Base-by-base conservation (phyloP, 768 basidiomycete genomes). In the Termitomyces sp. region DNA sequence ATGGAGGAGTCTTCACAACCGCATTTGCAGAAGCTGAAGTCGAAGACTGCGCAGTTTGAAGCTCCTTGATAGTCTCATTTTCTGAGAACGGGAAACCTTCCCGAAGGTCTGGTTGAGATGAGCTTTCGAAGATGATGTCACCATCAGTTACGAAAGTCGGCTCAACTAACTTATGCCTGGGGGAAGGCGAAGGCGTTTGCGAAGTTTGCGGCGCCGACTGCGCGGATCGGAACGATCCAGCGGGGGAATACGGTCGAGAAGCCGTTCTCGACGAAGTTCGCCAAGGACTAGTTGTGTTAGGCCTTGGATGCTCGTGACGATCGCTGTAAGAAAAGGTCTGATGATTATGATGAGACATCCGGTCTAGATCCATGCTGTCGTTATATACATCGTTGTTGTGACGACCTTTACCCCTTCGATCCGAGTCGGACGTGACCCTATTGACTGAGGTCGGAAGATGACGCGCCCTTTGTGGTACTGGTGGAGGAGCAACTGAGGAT, bases 61-160 rank as follows among this genome's bases (percentile, higher is more conserved):
- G 14, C 38, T 42, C 54, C 4, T 49, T 46, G 7, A 14, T 25
- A 29, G 17, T 46, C 31, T 61, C 65, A 29, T 63, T 48, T 45
- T 56, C 60, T 15, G 55, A 29, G 48, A 61, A 66, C 3, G 65
- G 67, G 47, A 68, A 68, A 7, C 65, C 65, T 40, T 61, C 52
- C 1, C 63, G 67, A 45, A 65, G 60, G 42, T 20, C 66, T 29
- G 63, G 65, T 48, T 59, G 61, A 36, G 59, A 57, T 25, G 67
- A 63, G 12, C 65, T 60, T 49, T 61, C 52, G 43, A 64, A 65
- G n/a, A 65, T 29, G 29, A 42, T 56, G 17, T 66, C 50, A 32
- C 63, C 65, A 47, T 63, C 56, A 15, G 67, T 66, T 8, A 66
- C 51, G 14, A 63, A 45, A n/a, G 62, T 60, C n/a, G 60, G 59